Evolutionary conservation across 2,329 filamentous ascomycete genomes (phyloP), one percentile per base, ranked within the genome.

Genomic region (Aspergillus novoparasiticus): DNA sequence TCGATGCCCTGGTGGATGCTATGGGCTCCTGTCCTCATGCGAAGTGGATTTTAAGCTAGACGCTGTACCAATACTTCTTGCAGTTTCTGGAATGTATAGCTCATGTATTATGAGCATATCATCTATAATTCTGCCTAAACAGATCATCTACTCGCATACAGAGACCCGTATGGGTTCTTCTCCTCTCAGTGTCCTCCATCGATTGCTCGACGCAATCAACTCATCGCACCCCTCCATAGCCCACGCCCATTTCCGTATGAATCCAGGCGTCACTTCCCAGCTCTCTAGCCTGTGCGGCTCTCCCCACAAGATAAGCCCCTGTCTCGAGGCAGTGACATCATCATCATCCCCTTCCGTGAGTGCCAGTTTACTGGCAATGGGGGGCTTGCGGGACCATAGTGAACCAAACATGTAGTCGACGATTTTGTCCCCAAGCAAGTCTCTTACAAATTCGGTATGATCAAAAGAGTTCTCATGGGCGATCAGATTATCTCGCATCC

Each of bases 201-300:
- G 16, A 50, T 58, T 58, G 34, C 19, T 58, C 14, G 43, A 66
- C 26, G 43, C 50, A 21, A 70, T 66, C 41, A 67, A 54, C n/a
- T 66, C 64, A 21, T 66, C 64, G 51, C 67, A 70, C 9, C 66
- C 66, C 26, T 63, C 50, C 41, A 68, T 55, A 14, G 45, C 53
- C 64, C 67, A 68, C 3, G 59, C 60, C 67, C 66, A 70, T 32
- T 70, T 70, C 9, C 63, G 51, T 45, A 70, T 16, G 23, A 68
- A 69, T 11, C 64, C 67, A 6, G 67, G 66, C 21, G 66, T 70
- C 23, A 48, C 63, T 41, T 69, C 68, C 68, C 68, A 68, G 16
- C 55, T 68, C 5, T 69, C 59, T 1, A 39, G 19, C 16, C 45
- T 19, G 54, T 64, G 50, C 10, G 68, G 60, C 30, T 70, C 66